Evolutionary conservation across 2,329 filamentous ascomycete genomes (phyloP), one percentile per base, ranked within the genome.

Genomic region (Kalmusia sp.): DNA sequence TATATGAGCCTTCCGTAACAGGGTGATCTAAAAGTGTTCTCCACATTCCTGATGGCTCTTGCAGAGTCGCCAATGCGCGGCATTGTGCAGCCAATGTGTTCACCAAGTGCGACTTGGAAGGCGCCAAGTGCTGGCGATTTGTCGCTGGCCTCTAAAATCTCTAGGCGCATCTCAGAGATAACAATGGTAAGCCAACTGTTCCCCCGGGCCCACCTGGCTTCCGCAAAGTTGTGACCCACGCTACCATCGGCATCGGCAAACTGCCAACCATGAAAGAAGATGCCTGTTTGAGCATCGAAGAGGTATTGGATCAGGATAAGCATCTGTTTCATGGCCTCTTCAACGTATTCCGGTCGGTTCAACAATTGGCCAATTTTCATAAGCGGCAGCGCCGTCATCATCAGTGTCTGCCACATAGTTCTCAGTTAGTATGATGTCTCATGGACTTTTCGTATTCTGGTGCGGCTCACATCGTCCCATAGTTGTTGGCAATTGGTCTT

Each of bases 221-320:
- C 41, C 8, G 27, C 41, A 31, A 45, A 45, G 19, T 45, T 45
- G n/a, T n/a, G n/a, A n/a, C n/a, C n/a, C n/a, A n/a, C n/a, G n/a
- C n/a, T n/a, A n/a, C n/a, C n/a, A 45, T 45, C 21, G 9, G 9
- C 31, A 31, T 45, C 41, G 22, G 31, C 21, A 17, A 45, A 45
- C 28, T 24, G 30, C 41, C 41, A 45, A n/a, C 41, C 41, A 31
- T 45, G 41, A n/a, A 45, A 45, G 21, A 45, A 45, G 24, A 45
- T n/a, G 24, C 21, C n/a, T 14, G 25, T 34, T 19, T 45, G 6
- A 9, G 15, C n/a, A 33, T 45, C 41, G 41, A 17, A 19, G 11
- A 45, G 21, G 14, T 45, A 45, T 27, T 45, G 30, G 41, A 45
- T 45, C 12, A 31, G 41, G 17, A 45, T 34, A 34, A 31, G 14